Evolutionary conservation across 2,329 filamentous ascomycete genomes (phyloP), one percentile per base, ranked within the genome.

Genomic region (Fusarium torreyae): DNA sequence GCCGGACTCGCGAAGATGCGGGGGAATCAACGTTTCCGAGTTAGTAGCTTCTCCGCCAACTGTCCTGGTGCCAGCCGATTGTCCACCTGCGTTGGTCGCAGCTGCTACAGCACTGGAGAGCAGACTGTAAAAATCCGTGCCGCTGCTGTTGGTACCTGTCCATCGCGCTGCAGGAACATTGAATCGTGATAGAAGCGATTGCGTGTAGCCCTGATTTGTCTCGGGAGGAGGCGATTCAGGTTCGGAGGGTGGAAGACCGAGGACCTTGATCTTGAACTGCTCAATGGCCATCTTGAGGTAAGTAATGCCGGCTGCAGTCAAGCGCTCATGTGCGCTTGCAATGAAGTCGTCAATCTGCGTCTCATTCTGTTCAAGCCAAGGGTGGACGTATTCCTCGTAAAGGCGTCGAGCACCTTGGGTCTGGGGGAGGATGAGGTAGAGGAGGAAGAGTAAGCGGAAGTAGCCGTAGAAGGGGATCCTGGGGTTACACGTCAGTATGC

Each of bases 371-470:
- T 89, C 86, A 50, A 99, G 89, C 83, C 95, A 97, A 0, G 95
- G 95, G 79, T 97, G 91, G 64, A 98, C 85, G 79, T 96, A 90
- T 66, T 89, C 87, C 76, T 94, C 89, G 84, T 98, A 99, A 69
- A 98, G 85, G 74, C 92, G 83, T 65, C 92, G 92, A 59, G 94
- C 94, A 78, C 96, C 96, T 78, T 98, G 95, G n/a, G 94, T 96
- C 80, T 97, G 95, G 0, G 95, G 96, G n/a, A 97, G 89, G 76
- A 98, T 94, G 66, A 99, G 92, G 83, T 98, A 99, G 71, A 96
- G 89, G 77, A 98, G 89, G 81, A 96, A 91, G 77, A 91, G 84
- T 56, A 98, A 88, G 70, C 96, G 94, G 75, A 97, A 85, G 88
- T 94, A 98, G 73, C 93, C 88, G 82, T 98, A 99, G 81, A 98